Evolutionary conservation across 768 basidiomycete genomes (phyloP).

Genomic region (Mycena olivaceomarginata): DNA sequence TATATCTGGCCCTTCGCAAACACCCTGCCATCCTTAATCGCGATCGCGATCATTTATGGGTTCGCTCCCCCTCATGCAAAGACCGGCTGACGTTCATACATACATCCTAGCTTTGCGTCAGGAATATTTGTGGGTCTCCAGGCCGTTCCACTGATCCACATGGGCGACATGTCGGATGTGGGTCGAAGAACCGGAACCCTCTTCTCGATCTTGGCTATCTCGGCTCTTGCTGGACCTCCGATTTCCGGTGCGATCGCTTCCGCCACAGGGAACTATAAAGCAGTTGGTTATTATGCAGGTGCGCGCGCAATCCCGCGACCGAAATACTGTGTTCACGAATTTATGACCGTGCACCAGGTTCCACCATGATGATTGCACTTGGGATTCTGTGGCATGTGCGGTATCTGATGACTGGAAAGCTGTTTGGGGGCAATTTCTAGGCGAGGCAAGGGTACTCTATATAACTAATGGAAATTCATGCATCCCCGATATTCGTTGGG

Average conservation of each 20-base stretch:
- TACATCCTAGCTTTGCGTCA: constrained; percentile 70
- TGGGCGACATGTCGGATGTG: constrained; percentile 77
- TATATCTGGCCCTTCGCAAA: constrained; percentile 83
- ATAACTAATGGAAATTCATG: too few species aligned
- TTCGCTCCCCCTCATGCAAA: constrained; percentile 48
- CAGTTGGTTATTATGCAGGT: constrained; percentile 76
- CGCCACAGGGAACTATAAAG: constrained; percentile 71
- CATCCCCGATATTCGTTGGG: not conserved
- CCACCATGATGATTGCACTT: constrained; percentile 28
- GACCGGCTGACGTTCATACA: not conserved
- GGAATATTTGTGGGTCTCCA: constrained; percentile 79
- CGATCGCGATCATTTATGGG: constrained; percentile 80
- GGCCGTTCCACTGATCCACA: constrained; percentile 72
- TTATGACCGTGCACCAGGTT: not conserved
- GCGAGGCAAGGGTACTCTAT: not conserved
- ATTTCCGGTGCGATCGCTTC: constrained; percentile 82
- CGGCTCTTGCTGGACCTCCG: constrained; percentile 82
- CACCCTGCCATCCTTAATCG: constrained; percentile 66
- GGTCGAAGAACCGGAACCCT: constrained; percentile 82
- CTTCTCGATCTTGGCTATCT: constrained; percentile 75
- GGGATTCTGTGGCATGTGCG: constrained; percentile 39
- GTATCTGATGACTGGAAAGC: constrained; percentile 36
- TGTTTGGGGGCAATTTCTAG: constrained; percentile 39
- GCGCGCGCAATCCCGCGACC: not conserved
- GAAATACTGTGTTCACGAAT: not conserved